Percentiles rank a stretch among this genome's conserved stretches.
Evolutionary conservation across 768 basidiomycete genomes (phyloP).

Genomic region (Suillus spraguei): DNA sequence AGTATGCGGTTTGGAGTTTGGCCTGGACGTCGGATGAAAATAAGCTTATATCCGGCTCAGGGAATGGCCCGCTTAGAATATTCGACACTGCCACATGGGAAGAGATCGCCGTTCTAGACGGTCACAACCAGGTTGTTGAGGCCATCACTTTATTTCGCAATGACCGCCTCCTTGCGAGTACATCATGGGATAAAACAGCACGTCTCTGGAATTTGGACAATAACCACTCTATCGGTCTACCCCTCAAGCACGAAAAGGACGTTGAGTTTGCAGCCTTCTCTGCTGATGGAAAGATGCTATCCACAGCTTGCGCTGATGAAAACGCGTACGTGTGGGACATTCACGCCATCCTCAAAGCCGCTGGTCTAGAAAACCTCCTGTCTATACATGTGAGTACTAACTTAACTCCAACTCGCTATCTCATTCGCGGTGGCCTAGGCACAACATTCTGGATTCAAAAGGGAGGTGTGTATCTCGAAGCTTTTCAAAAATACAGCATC

Average conservation of each 20-base stretch:
- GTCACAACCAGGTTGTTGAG: neutral
- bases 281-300: constrained; percentile 10
- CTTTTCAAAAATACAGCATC: neutral
- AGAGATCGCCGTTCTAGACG: neutral
- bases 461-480: neutral
- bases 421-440: neutral
- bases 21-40: neutral
- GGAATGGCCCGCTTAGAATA: neutral
- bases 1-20: neutral
- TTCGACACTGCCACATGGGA: constrained; percentile 3
- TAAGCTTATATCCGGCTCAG: neutral
- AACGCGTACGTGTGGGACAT: neutral
- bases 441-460: neutral
- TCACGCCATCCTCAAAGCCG: neutral
- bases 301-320: neutral
- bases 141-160: neutral
- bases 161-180: constrained; percentile 1
- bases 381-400: neutral
- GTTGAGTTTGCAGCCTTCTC: neutral
- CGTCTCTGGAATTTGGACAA: constrained; percentile 16
- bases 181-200: constrained; percentile 8
- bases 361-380: neutral
- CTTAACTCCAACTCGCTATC: neutral
- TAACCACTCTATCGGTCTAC: neutral
- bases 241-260: neutral